Conservation (phyloP, 108 stramenopile species). For the Pseudonitzschia pungens region DNA sequence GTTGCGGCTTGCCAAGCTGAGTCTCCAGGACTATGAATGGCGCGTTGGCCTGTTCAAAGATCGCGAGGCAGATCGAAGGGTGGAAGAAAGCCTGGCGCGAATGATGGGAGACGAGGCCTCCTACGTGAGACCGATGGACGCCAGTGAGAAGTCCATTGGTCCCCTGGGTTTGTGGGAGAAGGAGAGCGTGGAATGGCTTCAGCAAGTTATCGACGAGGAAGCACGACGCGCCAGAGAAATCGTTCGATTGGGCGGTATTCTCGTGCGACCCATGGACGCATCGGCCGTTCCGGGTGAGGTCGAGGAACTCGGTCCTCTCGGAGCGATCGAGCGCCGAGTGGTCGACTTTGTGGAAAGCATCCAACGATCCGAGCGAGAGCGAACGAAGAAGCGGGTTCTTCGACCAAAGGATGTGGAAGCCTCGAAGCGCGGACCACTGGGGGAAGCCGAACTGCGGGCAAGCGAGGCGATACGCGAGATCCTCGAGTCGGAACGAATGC, state of each 20-base stretch:
- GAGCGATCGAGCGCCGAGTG: constrained; percentile 58
- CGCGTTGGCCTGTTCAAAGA: constrained; percentile 68
- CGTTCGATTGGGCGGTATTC: constrained; percentile 58
- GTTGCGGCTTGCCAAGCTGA: constrained; percentile 59
- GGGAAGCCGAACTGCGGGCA: constrained; percentile 60
- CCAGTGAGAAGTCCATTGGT: constrained; percentile 60
- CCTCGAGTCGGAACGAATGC: constrained; percentile 54
- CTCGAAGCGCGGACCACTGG: constrained; percentile 65
- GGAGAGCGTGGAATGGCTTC: constrained; percentile 68
- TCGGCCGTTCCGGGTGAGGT: constrained; percentile 16
- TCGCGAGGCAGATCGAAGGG: constrained; percentile 75
- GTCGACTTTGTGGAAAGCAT: constrained; percentile 62
- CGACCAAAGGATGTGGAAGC: constrained; percentile 80
- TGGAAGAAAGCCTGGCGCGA: constrained; percentile 68
- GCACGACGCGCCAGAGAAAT: constrained; percentile 72
- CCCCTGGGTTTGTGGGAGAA: constrained; percentile 79
- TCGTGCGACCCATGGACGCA: constrained; percentile 60
- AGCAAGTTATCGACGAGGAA: constrained; percentile 80
- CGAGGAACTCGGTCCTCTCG: constrained; percentile 65
- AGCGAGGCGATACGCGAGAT: constrained; percentile 60
- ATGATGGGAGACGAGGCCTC: constrained; percentile 81
- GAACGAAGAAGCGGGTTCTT: constrained; percentile 47
- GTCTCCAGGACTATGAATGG: constrained; percentile 81
- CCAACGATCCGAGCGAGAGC: constrained; percentile 56
- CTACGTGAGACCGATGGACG: constrained; percentile 88